These are phyloP conservation scores for Coemansia sp. DNA, from an alignment of 192 early-diverging fungal genomes.

Conservation along the genomic window DNA sequence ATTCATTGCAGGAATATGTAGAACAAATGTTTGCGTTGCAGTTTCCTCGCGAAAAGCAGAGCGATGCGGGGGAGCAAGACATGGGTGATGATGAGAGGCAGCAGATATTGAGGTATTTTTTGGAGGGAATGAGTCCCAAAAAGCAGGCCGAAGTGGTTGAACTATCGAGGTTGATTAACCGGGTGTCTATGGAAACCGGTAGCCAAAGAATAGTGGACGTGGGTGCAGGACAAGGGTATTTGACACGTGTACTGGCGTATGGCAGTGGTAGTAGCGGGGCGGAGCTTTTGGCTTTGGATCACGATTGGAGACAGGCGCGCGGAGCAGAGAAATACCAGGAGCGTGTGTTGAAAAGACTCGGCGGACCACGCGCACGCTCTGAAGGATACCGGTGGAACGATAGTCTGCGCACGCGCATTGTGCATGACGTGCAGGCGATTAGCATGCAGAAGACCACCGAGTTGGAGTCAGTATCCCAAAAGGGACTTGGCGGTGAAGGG, in stretches of 20 bases:
- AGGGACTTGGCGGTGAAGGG: background rate
- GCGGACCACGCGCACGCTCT: constrained; percentile 8
- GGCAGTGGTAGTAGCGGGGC: constrained; percentile 3
- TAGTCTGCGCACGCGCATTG: constrained; percentile 7
- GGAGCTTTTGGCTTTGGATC: constrained; percentile 37
- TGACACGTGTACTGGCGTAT: constrained; percentile 46
- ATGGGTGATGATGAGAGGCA: background rate
- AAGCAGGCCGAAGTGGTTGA: constrained; percentile 42
- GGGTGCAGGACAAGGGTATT: constrained; percentile 48
- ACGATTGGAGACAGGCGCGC: constrained; percentile 24
- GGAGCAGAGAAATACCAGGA: constrained; percentile 31
- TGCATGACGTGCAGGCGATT: constrained; percentile 21
- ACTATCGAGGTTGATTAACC: constrained; percentile 27
- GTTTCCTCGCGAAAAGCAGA: constrained; percentile 14
- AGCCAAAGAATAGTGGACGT: constrained; percentile 36
- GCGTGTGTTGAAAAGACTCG: constrained; percentile 20
- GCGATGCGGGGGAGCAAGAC: background rate
- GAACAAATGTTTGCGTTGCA: constrained; percentile 23
- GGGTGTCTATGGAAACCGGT: constrained; percentile 8
- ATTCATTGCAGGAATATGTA: constrained; percentile 27
- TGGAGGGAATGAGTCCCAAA: constrained; percentile 45
- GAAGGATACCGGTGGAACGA: constrained; percentile 28
- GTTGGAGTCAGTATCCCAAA: constrained; percentile 7
- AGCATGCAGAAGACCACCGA: constrained; percentile 13
- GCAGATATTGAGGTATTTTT: constrained; percentile 19